phyloP scores from a whole-genome alignment of 1,139 yeast species.

The Geotrichum europaeum region DNA sequence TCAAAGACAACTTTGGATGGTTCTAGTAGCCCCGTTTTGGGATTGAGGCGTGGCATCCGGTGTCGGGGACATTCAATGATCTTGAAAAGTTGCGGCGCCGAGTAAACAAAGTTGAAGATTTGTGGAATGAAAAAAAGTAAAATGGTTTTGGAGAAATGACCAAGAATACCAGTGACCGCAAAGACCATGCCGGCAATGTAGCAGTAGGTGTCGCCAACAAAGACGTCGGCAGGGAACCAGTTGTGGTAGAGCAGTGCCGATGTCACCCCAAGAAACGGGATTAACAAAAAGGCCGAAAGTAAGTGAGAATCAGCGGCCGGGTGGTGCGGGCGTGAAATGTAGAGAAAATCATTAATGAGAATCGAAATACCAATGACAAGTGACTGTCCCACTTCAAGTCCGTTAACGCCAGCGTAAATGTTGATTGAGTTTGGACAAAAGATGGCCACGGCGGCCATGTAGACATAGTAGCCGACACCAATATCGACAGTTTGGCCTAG shows the following conservation, averaged over 20 bases:
- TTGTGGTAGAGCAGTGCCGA: conserved; percentile 69
- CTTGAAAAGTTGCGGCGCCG: conserved; percentile 82
- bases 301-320: conserved; percentile 77
- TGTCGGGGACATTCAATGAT: conserved; percentile 94
- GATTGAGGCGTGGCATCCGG: conserved; percentile 73
- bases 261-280: conserved; percentile 86
- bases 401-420: conserved; percentile 92
- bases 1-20: conserved; percentile 56
- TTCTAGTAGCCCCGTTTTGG: conserved; percentile 61
- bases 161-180: conserved; percentile 92
- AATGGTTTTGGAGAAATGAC: conserved; percentile 92
- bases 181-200: conserved; percentile 98
- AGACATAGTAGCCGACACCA: conserved; percentile 71
- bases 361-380: conserved; percentile 67
- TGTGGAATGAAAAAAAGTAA: conserved; percentile 84
- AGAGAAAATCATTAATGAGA: conserved; percentile 68
- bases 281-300: conserved; percentile 67
- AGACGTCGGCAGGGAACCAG: conserved; percentile 87
- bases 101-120: conserved; percentile 78
- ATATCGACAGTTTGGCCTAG: conserved; percentile 55
- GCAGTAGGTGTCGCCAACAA: conserved; percentile 97
- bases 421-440: conserved; percentile 97
- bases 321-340: conserved; percentile 50
- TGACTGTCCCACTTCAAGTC: conserved; percentile 93
- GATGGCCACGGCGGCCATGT: conserved; percentile 88